A percentile compares a stretch with the other conserved stretches of the same genome.
phyloP scores from a whole-genome alignment of 140 eudicot species.

The Erigeron philadelphicus region DNA sequence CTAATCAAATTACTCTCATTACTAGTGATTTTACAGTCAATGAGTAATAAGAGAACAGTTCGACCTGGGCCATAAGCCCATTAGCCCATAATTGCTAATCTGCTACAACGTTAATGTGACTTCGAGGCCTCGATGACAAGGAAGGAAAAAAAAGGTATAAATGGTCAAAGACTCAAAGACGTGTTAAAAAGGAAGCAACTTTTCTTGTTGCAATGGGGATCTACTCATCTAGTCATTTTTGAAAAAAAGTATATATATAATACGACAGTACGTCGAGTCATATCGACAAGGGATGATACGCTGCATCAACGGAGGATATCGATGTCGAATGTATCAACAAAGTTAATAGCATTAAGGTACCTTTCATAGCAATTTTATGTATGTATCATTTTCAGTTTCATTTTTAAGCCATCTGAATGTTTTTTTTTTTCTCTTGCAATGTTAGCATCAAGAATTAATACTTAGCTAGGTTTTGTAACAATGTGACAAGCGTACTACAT shows the following conservation, averaged over 20 bases:
- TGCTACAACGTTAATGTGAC: not conserved
- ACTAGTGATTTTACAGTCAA: no score
- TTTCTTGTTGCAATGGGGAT: conserved; percentile 17
- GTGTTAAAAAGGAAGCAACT: conserved; percentile 14
- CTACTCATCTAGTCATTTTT: conserved; percentile 18
- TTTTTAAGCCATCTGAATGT: not conserved
- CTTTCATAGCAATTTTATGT: not conserved
- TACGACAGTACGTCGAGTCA: not conserved
- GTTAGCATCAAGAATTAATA: conserved; percentile 3
- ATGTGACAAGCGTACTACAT: not conserved
- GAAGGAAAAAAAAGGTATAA: not conserved
- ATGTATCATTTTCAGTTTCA: not conserved
- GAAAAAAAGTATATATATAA: not conserved
- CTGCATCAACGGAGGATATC: not conserved
- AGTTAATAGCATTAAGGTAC: conserved; percentile 10
- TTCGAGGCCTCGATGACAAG: not conserved
- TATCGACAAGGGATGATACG: not conserved
- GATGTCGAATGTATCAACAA: not conserved
- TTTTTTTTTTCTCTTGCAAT: not conserved
- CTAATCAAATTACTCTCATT: no score
- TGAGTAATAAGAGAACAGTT: no score
- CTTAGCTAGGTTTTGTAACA: not conserved
- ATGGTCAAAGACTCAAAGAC: conserved; percentile 1
- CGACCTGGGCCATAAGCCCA: no score
- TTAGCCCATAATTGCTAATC: no score